phyloP scores from a whole-genome alignment of 2,329 filamentous ascomycete species.

The Elsinoe arachidis region DNA sequence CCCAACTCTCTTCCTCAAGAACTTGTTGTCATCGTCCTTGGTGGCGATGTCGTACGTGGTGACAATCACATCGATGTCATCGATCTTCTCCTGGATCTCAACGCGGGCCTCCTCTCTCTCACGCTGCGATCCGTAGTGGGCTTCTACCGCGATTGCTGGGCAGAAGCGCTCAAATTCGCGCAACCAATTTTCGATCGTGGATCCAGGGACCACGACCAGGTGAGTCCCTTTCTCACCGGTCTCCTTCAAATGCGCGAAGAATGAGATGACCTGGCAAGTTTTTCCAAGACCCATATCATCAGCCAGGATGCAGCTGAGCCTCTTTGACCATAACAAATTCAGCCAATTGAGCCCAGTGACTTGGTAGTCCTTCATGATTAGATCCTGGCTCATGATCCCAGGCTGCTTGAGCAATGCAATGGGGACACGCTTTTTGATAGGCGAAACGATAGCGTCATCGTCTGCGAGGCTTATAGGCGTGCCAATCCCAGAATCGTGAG shows the following conservation, averaged over 20 bases:
- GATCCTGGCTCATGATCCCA: constrained; percentile 62
- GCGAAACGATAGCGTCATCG: constrained; percentile 23
- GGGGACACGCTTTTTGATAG: constrained; percentile 41
- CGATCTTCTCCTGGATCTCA: constrained; percentile 54
- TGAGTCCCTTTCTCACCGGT: constrained; percentile 61
- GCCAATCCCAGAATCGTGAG: constrained; percentile 59
- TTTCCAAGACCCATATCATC: constrained; percentile 96
- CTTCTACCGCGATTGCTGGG: constrained; percentile 60
- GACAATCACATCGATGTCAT: constrained; percentile 60
- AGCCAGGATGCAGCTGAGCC: constrained; percentile 81
- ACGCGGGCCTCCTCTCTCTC: constrained; percentile 61
- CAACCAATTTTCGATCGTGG: constrained; percentile 92
- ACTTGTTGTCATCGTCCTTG: constrained; percentile 53
- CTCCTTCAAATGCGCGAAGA: constrained; percentile 75
- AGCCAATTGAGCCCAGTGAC: constrained; percentile 94
- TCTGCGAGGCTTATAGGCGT: constrained; percentile 44
- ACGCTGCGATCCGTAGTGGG: constrained; percentile 62
- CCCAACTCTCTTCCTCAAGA: constrained; percentile 48
- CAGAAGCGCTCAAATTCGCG: constrained; percentile 84
- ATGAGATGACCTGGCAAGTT: constrained; percentile 91
- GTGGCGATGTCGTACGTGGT: constrained; percentile 62
- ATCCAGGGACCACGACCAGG: constrained; percentile 82
- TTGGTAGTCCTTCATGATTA: constrained; percentile 86
- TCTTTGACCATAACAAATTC: constrained; percentile 67
- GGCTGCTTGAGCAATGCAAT: constrained; percentile 56